Conservation (phyloP, 345 rosid genomes). For the Gossypium bickii region DNA sequence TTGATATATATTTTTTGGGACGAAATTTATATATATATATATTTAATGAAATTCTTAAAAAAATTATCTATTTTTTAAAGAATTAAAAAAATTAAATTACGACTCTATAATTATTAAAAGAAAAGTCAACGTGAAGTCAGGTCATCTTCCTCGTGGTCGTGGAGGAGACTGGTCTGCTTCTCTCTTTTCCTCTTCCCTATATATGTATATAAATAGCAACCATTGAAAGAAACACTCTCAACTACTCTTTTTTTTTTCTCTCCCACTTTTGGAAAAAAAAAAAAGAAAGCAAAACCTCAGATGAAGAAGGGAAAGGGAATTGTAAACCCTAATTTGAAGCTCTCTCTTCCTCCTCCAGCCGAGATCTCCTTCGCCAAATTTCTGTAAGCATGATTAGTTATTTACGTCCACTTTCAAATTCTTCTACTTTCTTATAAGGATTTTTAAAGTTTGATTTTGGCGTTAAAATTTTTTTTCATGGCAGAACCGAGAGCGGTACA, state of each 20-base stretch:
- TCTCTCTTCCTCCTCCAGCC: constrained; percentile 44
- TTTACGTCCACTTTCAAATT: not conserved
- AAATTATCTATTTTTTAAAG: not conserved
- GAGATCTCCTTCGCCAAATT: constrained; percentile 49
- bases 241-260: not conserved
- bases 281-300: not conserved
- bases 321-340: constrained; percentile 38
- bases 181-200: not conserved
- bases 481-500: constrained; percentile 84
- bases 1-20: too few species aligned
- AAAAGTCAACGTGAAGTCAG: constrained; percentile 11
- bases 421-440: not conserved
- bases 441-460: constrained; percentile 1
- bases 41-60: too few species aligned
- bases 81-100: not conserved
- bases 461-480: not conserved
- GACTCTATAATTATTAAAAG: not conserved
- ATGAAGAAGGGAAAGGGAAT: constrained; percentile 41
- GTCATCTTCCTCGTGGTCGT: constrained; percentile 9
- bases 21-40: too few species aligned
- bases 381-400: constrained; percentile 32
- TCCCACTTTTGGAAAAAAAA: not conserved
- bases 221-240: not conserved
- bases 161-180: not conserved
- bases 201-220: not conserved